Evolutionary conservation across 192 early-diverging fungal species (phyloP), one percentile per base, ranked within the genome.

Genomic region (Backusella mclennaniae): DNA sequence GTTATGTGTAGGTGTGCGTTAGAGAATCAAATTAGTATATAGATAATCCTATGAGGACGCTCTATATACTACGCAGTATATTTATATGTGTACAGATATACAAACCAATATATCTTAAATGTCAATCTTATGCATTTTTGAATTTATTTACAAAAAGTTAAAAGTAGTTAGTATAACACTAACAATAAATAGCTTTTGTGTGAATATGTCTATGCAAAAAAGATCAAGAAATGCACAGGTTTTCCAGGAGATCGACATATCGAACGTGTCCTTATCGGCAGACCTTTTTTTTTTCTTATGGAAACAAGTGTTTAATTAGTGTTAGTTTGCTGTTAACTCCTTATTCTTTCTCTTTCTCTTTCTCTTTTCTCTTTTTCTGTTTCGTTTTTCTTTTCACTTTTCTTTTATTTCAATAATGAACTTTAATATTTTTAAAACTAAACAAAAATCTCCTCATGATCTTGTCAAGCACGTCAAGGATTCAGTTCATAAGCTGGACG

Each of bases 381-480:
- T 23, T 76, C 66, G 70, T 41, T 39, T 67, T 19, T 73, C 63
- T 63, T 67, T 8, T 46, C 46, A 1, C n/a, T 76, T 77, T 76
- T 21, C 38, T 68, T 52, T 68, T 67, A 38, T 36, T 29, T 70
- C 9, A 26, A 35, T 23, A 31, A 93, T 93, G 92, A 89, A 85
- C 70, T 93, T 93, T 84, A 82, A 79, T 41, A 75, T 95, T 56
- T 95, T 95, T 86, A 95, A 94, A 79, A 73, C 90, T 70, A 94
- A 92, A 84, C 89, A 86, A 84, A 95, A 94, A 79, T 90, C 93
- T 33, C 96, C 97, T 59, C 89, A 93, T 67, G 97, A 98, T 81
- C 83, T 98, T 72, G 97, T 96, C 76, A 91, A 88, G 81, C 89
- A 90, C 82, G 91, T 93, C 72, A 95, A 94, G 82, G 97, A 99